phyloP scores from a whole-genome alignment of 768 basidiomycete species.

The Kwoniella europaea region DNA sequence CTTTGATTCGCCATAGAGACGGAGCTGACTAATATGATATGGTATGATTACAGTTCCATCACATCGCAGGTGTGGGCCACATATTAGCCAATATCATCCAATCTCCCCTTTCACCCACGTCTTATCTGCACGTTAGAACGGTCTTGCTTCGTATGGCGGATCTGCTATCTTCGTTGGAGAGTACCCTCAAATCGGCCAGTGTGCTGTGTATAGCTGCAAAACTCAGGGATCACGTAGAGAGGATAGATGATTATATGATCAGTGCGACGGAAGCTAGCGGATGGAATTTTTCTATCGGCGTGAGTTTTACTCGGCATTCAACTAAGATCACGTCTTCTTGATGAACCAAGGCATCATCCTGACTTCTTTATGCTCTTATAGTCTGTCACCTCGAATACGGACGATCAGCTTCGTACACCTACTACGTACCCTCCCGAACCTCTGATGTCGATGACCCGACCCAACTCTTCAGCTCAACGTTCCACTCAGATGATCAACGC shows the following conservation, averaged over 20 bases:
- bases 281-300: constrained; percentile 5
- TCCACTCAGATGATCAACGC: neutral
- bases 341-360: neutral
- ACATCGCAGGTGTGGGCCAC: constrained; percentile 54
- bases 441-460: neutral
- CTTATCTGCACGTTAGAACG: constrained; percentile 43
- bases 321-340: neutral
- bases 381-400: neutral
- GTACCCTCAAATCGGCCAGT: constrained; percentile 17
- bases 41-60: constrained; percentile 43
- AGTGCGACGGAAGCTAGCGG: constrained; percentile 17
- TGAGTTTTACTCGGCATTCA: neutral
- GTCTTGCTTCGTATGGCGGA: constrained; percentile 48
- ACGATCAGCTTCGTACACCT: neutral
- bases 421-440: neutral
- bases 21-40: neutral
- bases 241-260: constrained; percentile 30
- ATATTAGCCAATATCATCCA: constrained; percentile 49
- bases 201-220: constrained; percentile 14
- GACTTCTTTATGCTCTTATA: neutral
- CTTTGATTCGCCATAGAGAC: no score
- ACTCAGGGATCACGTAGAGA: constrained; percentile 25
- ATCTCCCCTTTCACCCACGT: constrained; percentile 37
- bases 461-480: constrained; percentile 10
- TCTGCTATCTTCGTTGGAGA: constrained; percentile 39